Base-by-base conservation (phyloP, 495 filamentous ascomycete genomes). In the Aspergillus wentii region DNA sequence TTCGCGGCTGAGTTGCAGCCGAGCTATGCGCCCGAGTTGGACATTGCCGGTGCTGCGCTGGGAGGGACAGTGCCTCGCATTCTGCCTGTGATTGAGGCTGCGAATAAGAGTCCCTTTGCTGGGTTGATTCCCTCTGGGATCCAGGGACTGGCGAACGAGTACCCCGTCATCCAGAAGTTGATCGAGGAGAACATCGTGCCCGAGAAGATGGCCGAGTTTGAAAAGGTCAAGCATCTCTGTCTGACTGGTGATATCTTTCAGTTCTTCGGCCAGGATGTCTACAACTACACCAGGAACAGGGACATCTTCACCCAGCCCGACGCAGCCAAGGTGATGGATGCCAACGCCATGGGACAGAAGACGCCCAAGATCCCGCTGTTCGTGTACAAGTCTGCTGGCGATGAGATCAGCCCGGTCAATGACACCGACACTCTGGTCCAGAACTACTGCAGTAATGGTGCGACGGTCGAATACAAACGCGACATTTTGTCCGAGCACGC, bases 21-120 rank as follows among this genome's bases (percentile, higher is more conserved):
- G 13, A 43, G 49, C 8, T 78, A 78, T 40, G 71, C 72, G 3
- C 68, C 73, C 3, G 72, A 76, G 33, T 51, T 79, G 1, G 38
- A 54, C 1, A 64, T 77, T 20, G 52, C 43, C 7, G 67, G 72
- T 8, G 64, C 57, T 10, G 66, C 64, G 4, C 36, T 79, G 1
- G 74, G 75, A 18, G 75, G 72, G 6, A 49, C 48, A 11, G 45
- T 56, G 3, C 52, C 52, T 3, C 22, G 40, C 30, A 52, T 56
- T n/a, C 37, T 42, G 7, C 48, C 52, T 1, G 52, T 52, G 19
- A 42, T 56, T 11, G 25, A 50, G 26, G 18, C 39, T 1, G 28
- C 39, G 1, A 56, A 56, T 34, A 45, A 49, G 25, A 46, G 52
- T 2, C n/a, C 31, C 4, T 52, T 50, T 32, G 26, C 44, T 1